These are phyloP conservation scores for Hibiscus tridactylites DNA, from an alignment of 345 rosid species.

Conservation along the genomic window DNA sequence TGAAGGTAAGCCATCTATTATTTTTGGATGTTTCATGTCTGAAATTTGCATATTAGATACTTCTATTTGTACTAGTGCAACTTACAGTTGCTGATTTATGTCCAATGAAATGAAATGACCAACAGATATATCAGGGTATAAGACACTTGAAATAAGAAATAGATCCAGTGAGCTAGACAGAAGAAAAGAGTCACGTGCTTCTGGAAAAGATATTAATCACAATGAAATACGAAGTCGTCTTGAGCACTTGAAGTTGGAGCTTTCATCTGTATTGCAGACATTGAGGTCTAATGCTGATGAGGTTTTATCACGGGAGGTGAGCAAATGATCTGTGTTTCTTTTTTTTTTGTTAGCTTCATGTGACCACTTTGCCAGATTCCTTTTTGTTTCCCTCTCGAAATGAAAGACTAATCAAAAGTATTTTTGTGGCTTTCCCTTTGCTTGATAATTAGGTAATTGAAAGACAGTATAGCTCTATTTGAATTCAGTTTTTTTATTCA, in stretches of 20 bases:
- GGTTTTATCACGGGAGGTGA: slow-evolving; percentile 35
- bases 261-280: slow-evolving; percentile 56
- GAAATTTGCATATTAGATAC: slow-evolving; percentile 12
- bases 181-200: slow-evolving; percentile 24
- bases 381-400: too few relatives aligned
- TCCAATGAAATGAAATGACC: slow-evolving; percentile 4
- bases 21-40: slow-evolving; percentile 6
- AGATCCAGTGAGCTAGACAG: slow-evolving; percentile 20
- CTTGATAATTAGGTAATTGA: background rate
- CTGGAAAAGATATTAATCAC: slow-evolving; percentile 21
- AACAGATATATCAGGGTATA: slow-evolving; percentile 16
- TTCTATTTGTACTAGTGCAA: slow-evolving; percentile 10
- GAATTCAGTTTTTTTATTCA: background rate
- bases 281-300: slow-evolving; percentile 45
- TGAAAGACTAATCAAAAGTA: background rate
- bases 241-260: slow-evolving; percentile 63
- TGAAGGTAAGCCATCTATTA: slow-evolving; percentile 45
- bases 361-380: background rate
- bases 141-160: slow-evolving; percentile 23
- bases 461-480: background rate
- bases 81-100: slow-evolving; percentile 50
- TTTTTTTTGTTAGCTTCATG: background rate
- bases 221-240: slow-evolving; percentile 49
- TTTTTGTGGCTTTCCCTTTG: background rate
- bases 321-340: slow-evolving; percentile 10